Percentiles rank a stretch among this genome's conserved stretches.
Conservation (phyloP, 257 asterid species). For the Solanum medicagineum region DNA sequence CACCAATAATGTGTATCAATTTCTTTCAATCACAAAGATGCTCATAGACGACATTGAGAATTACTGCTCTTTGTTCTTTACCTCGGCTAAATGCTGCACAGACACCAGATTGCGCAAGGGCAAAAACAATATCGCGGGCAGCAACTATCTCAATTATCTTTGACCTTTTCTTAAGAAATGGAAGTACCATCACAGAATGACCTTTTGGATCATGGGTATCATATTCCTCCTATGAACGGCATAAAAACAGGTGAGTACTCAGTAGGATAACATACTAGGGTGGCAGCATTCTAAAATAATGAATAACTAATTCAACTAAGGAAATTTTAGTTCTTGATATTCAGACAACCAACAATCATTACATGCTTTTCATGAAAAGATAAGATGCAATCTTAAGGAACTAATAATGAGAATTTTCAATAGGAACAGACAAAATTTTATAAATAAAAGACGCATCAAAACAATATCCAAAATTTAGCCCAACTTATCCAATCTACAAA, state of each 20-base stretch:
- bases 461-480: background rate
- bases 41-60: background rate
- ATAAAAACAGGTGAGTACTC: background rate
- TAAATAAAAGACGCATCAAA: background rate
- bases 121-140: constrained; percentile 97
- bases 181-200: constrained; percentile 42
- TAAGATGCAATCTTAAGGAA: background rate
- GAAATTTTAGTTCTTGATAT: background rate
- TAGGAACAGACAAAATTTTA: background rate
- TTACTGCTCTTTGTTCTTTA: background rate
- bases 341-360: background rate
- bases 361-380: background rate
- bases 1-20: constrained; percentile 2
- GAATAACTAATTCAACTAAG: background rate
- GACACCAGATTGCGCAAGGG: constrained; percentile 97
- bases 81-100: constrained; percentile 99
- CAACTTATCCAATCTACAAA: background rate
- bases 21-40: background rate
- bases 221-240: constrained; percentile 72
- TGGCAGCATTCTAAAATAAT: background rate
- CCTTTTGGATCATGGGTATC: constrained; percentile 99
- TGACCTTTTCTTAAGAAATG: constrained; percentile 89
- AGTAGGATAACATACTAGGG: background rate
- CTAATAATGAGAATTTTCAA: background rate
- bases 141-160: constrained; percentile 94